phyloP scores from a whole-genome alignment of 2,329 filamentous ascomycete genomes.

The Aureobasidium lini region DNA sequence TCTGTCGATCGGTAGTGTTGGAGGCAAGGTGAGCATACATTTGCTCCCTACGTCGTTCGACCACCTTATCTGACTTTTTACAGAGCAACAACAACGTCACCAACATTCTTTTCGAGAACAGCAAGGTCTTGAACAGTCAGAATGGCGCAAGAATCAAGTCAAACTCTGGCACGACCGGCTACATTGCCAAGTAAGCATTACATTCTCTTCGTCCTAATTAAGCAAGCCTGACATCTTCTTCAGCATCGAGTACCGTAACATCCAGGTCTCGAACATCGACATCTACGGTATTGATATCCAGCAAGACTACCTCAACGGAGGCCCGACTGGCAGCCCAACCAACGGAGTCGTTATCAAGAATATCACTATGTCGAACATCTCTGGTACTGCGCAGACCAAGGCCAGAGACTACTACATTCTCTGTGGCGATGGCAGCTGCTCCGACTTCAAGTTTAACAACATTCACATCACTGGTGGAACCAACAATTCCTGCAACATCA shows the following conservation, averaged over 20 bases:
- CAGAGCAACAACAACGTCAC: conserved; percentile 29
- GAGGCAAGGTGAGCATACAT: neutral
- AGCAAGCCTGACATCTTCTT: neutral
- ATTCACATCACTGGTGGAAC: conserved; percentile 31
- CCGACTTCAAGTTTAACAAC: conserved; percentile 30
- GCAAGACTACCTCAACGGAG: conserved; percentile 46
- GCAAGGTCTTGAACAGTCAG: conserved; percentile 22
- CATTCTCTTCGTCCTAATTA: neutral
- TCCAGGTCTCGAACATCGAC: conserved; percentile 37
- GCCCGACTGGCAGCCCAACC: conserved; percentile 35
- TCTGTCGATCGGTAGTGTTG: conserved; percentile 22
- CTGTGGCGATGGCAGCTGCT: conserved; percentile 34
- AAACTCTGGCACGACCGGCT: conserved; percentile 33
- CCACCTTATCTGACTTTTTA: neutral
- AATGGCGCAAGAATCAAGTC: conserved; percentile 36
- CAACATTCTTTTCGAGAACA: conserved; percentile 28
- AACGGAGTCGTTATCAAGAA: conserved; percentile 40
- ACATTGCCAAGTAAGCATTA: conserved; percentile 23
- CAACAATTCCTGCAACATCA: conserved; percentile 12
- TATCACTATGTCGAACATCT: conserved; percentile 36
- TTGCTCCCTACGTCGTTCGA: neutral
- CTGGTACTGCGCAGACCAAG: conserved; percentile 32
- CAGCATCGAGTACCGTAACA: conserved; percentile 41
- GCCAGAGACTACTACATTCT: conserved; percentile 33
- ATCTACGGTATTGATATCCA: conserved; percentile 47